Base-by-base conservation (phyloP, 495 filamentous ascomycete species). In the Rhypophila decipiens region DNA sequence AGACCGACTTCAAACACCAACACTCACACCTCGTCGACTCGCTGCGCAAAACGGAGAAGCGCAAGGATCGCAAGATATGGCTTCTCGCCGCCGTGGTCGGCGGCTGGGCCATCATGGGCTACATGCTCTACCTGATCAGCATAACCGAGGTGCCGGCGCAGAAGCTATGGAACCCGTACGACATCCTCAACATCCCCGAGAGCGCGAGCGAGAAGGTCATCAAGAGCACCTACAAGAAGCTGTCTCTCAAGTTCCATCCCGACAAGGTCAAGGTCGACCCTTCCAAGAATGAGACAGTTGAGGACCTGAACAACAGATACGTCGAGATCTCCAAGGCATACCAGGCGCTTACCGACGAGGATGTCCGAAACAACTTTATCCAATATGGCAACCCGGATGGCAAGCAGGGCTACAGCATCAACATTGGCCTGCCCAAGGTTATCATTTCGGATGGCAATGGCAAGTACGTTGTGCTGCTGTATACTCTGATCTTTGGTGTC, bases 341-440 rank as follows among this genome's bases (percentile, higher is more conserved):
- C 75, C 96, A 97, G 67, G 84, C 94, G 7, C 74, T 98, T 36
- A 97, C 94, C 8, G 93, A 98, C 58, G 93, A 97, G 66, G 93
- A 97, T 33, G 76, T 97, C 37, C 86, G 94, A 42, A 94, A 96
- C 65, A 98, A 98, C 71, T 97, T 85, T 62, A 82, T 90, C 29
- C 87, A 95, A 63, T 98, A 84, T 64, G 93, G 93, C 38, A 89
- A 98, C 65, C 93, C 93, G 5, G 93, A 98, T 61, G 93, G 93
- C 44, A 96, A 96, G 72, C 93, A 98, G 65, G 90, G 89, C 60
- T 91, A 86, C 73, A 96, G 90, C 67, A 96, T 97, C 61, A 91
- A 95, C 49, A 97, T 98, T 56, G 93, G 91, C 22, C 78, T 98
- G 36, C 93, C 93, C 13, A 85, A 93, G 60, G 87, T 90, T 66